Evolutionary conservation across 768 basidiomycete genomes (phyloP), one percentile per base, ranked within the genome.

Genomic region (Arthromyces matolae): DNA sequence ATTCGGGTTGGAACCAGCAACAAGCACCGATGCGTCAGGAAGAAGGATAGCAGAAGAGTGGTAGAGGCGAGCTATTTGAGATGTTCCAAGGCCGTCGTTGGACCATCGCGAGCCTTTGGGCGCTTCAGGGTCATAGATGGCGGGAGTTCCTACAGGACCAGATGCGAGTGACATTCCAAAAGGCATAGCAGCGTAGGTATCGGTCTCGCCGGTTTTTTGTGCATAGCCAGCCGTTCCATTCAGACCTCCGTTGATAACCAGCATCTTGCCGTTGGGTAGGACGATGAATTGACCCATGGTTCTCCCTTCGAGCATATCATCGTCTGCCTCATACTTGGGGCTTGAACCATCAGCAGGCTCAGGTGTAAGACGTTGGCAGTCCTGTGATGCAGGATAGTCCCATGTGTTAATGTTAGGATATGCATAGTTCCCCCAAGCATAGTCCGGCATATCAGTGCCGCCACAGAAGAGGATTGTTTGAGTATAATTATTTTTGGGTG

Each of bases 1-100:
- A 60, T 93, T 94, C 1, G 93, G 93, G 69, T 97, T 96, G 31
- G 89, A 92, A 5, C 94, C 94, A 35, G 90, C 91, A 52, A 94
- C 77, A 45, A 95, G 65, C 32, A 98, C 83, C 3, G 87, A 88
- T 0, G 80, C 89, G 51, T 89, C 93, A 4, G 91, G 84, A 45
- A 90, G 60, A 37, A 91, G 76, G n/a, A 89, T 70, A 1, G 86
- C 88, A 0, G 76, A 75, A 1, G 88, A 90, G 67, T 93, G 91
- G 65, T 93, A 93, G 65, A 93, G 64, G 40, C 89, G 73, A 27
- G 88, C 73, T 44, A 89, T 79, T 18, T 49, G 70, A 2, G 79
- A 77, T 1, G 75, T 70, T 2, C 64, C 53, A 5, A 88, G 64
- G 2, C 81, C 81, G 1, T 73, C 73, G 31, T 68, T 76, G 23